These are phyloP conservation scores for Aspergillus bridgeri DNA, from an alignment of 495 filamentous ascomycete species.

Conservation along the genomic window DNA sequence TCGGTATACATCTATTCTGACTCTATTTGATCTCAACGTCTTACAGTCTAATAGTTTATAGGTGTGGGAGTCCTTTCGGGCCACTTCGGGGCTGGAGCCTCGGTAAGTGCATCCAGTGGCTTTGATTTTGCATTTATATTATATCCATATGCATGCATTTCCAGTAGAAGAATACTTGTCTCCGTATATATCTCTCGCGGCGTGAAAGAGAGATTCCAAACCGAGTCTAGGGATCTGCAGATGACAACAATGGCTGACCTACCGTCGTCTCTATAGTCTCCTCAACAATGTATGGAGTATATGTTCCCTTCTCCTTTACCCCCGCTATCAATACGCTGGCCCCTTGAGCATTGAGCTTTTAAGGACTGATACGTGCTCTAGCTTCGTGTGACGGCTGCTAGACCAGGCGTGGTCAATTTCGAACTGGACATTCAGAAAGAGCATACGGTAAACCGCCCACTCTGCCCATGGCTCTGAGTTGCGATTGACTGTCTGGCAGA, in stretches of 20 bases:
- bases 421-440: conserved; percentile 81
- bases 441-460: conserved; percentile 64
- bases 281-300: conserved; percentile 38
- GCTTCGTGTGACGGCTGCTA: conserved; percentile 73
- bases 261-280: conserved; percentile 24
- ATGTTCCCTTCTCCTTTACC: background rate
- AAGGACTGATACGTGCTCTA: conserved; percentile 30
- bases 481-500: conserved; percentile 47
- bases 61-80: conserved; percentile 81
- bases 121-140: too few relatives aligned
- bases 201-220: too few relatives aligned
- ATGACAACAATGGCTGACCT: background rate
- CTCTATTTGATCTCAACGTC: background rate
- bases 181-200: background rate
- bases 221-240: too few relatives aligned
- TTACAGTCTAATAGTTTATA: conserved; percentile 23
- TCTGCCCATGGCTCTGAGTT: background rate
- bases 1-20: conserved; percentile 40
- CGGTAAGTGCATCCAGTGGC: conserved; percentile 61
- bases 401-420: conserved; percentile 78
- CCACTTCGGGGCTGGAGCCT: conserved; percentile 80
- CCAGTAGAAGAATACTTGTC: conserved; percentile 23
- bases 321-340: background rate
- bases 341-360: background rate
- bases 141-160: too few relatives aligned